These are phyloP conservation scores for Ogataea siamensis DNA, from an alignment of 805 yeast species.

Conservation along the genomic window DNA sequence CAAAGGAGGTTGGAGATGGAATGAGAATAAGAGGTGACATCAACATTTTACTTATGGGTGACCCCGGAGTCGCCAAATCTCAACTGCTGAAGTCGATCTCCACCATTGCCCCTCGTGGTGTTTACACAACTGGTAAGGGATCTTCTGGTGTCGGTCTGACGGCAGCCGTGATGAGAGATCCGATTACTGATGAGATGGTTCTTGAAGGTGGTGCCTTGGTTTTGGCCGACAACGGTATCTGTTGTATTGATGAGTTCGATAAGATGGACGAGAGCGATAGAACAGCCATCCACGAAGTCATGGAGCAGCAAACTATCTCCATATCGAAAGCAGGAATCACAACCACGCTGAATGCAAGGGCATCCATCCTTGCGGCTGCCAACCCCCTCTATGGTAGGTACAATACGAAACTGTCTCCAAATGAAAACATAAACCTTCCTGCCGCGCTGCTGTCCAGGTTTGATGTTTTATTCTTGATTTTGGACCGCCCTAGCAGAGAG, in stretches of 20 bases:
- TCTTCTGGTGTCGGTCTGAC: constrained; percentile 98
- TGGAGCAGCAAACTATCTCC: constrained; percentile 98
- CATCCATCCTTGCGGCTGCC: constrained; percentile 97
- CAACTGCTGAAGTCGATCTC: constrained; percentile 88
- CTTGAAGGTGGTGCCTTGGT: constrained; percentile 98
- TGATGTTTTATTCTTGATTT: constrained; percentile 80
- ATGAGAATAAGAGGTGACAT: constrained; percentile 97
- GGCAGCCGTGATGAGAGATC: constrained; percentile 98
- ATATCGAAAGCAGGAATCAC: constrained; percentile 97
- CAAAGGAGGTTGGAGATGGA: constrained; percentile 94
- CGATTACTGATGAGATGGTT: constrained; percentile 98
- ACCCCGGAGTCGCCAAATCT: constrained; percentile 99
- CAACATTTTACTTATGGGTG: constrained; percentile 95
- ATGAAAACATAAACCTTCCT: constrained; percentile 93
- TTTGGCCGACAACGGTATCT: constrained; percentile 94
- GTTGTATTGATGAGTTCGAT: constrained; percentile 98
- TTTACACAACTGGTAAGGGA: constrained; percentile 97
- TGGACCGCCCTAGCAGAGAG: constrained; percentile 81
- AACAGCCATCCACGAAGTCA: constrained; percentile 97
- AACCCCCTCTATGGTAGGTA: constrained; percentile 95
- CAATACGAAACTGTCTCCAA: constrained; percentile 84
- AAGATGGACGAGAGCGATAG: constrained; percentile 97
- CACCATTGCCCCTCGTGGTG: constrained; percentile 93
- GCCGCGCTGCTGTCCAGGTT: constrained; percentile 95
- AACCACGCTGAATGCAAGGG: constrained; percentile 91